Percentiles rank a stretch among this genome's conserved stretches.
phyloP scores from a whole-genome alignment of 1,284 basidiomycete species.

The Trichosporon ovoides region DNA sequence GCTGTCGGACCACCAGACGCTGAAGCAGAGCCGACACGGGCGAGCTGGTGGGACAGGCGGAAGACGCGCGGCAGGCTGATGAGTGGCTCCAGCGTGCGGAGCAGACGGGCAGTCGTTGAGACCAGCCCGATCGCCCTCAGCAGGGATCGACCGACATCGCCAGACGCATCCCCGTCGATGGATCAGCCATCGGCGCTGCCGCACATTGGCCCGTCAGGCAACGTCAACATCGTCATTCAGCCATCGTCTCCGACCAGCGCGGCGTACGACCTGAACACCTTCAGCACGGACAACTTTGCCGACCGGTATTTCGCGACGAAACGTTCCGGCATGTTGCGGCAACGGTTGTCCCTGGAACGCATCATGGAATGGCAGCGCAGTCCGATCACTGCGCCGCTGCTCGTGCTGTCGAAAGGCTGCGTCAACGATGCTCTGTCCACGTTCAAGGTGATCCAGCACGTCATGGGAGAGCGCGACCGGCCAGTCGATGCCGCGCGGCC shows the following conservation, averaged over 20 bases:
- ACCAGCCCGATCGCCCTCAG: constrained; percentile 7
- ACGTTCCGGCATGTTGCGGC: constrained; percentile 68
- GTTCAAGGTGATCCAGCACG: constrained; percentile 81
- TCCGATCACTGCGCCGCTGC: constrained; percentile 65
- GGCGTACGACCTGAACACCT: constrained; percentile 40
- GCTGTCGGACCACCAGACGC: not conserved
- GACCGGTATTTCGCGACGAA: constrained; percentile 82
- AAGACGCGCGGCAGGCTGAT: constrained; percentile 10
- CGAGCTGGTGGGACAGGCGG: constrained; percentile 19
- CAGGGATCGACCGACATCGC: constrained; percentile 7
- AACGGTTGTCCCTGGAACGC: constrained; percentile 65
- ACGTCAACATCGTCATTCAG: constrained; percentile 21
- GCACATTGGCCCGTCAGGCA: constrained; percentile 3
- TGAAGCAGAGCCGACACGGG: not conserved
- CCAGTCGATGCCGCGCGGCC: constrained; percentile 34
- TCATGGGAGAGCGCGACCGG: constrained; percentile 83
- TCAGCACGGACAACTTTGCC: constrained; percentile 75
- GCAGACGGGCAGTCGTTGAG: constrained; percentile 1
- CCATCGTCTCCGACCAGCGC: constrained; percentile 17
- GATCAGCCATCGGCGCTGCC: constrained; percentile 6
- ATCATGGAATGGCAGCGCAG: constrained; percentile 86
- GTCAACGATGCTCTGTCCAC: constrained; percentile 71
- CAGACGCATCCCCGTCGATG: constrained; percentile 7
- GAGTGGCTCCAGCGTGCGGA: constrained; percentile 5
- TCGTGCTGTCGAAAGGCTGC: constrained; percentile 58